Evolutionary conservation across 2,329 filamentous ascomycete species (phyloP).

Genomic region (Esteya vermicola): DNA sequence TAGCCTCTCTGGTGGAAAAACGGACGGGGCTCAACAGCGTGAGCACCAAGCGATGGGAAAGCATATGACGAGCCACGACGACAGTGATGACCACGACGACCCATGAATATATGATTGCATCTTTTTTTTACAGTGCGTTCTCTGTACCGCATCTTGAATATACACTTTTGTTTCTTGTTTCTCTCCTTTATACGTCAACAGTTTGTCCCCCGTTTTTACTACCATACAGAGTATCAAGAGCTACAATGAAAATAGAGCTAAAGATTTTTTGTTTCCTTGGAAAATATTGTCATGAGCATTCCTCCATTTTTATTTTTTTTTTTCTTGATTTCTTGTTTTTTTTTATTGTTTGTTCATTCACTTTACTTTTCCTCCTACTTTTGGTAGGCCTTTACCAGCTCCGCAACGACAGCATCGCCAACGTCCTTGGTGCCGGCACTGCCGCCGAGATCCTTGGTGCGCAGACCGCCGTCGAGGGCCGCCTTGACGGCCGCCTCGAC

Average conservation of each 20-base stretch:
- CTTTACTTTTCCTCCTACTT: conserved; percentile 8
- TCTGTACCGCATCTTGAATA: too few relatives aligned
- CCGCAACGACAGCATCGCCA: conserved; percentile 64
- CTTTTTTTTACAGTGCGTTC: too few relatives aligned
- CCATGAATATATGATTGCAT: too few relatives aligned
- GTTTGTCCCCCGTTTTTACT: too few relatives aligned
- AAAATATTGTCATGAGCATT: background rate
- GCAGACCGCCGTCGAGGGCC: conserved; percentile 64
- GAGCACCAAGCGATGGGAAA: conserved; percentile 8
- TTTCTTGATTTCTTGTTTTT: background rate
- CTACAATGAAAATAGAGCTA: too few relatives aligned
- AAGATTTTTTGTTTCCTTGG: background rate
- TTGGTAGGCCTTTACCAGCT: conserved; percentile 57
- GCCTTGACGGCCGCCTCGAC: conserved; percentile 71
- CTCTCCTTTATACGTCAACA: too few relatives aligned
- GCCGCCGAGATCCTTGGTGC: conserved; percentile 79
- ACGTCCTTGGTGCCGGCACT: conserved; percentile 55
- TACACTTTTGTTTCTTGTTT: too few relatives aligned
- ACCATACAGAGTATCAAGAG: too few relatives aligned
- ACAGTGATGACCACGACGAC: background rate
- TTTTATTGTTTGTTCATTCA: conserved; percentile 1
- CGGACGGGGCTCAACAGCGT: conserved; percentile 28
- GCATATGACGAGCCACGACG: background rate
- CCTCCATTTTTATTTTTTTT: background rate
- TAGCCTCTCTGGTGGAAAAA: conserved; percentile 38